A percentile compares a stretch with the other conserved stretches of the same genome.
Evolutionary conservation across 2,329 filamentous ascomycete species (phyloP).

Genomic region (Sporothrix humicola): DNA sequence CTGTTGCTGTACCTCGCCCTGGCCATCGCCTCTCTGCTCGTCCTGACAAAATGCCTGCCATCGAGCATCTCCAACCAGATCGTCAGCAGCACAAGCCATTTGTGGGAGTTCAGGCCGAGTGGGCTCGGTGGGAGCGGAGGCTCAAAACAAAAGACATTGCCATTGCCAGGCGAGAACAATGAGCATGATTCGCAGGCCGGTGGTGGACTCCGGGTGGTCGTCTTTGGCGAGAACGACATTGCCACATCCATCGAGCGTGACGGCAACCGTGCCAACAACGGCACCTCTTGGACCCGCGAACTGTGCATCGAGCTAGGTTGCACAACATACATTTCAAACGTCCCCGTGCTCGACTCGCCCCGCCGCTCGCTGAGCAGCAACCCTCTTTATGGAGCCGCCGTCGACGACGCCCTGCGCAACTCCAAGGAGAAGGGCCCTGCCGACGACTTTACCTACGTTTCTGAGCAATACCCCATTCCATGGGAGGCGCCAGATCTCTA

Average conservation of each 20-base stretch:
- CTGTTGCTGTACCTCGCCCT: slow-evolving; percentile 41
- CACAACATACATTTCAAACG: slow-evolving; percentile 53
- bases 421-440: slow-evolving; percentile 47
- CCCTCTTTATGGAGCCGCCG: slow-evolving; percentile 56
- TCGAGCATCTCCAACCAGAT: slow-evolving; percentile 38
- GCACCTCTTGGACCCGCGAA: slow-evolving; percentile 54
- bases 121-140: slow-evolving; percentile 9
- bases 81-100: slow-evolving; percentile 36
- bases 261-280: slow-evolving; percentile 29
- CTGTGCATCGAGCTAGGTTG: slow-evolving; percentile 58
- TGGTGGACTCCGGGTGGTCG: slow-evolving; percentile 55
- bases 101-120: slow-evolving; percentile 36
- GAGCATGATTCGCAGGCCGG: slow-evolving; percentile 33
- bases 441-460: slow-evolving; percentile 52
- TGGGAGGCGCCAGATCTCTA: slow-evolving; percentile 50
- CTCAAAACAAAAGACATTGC: neutral
- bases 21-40: slow-evolving; percentile 38
- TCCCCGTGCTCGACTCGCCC: slow-evolving; percentile 45
- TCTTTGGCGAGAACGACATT: slow-evolving; percentile 58
- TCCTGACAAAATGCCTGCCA: slow-evolving; percentile 40
- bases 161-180: slow-evolving; percentile 29
- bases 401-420: slow-evolving; percentile 45
- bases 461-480: slow-evolving; percentile 51
- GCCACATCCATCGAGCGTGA: slow-evolving; percentile 43
- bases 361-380: slow-evolving; percentile 58